Conservation (phyloP, 441 rosid genomes). For the Corymbia citriodora region DNA sequence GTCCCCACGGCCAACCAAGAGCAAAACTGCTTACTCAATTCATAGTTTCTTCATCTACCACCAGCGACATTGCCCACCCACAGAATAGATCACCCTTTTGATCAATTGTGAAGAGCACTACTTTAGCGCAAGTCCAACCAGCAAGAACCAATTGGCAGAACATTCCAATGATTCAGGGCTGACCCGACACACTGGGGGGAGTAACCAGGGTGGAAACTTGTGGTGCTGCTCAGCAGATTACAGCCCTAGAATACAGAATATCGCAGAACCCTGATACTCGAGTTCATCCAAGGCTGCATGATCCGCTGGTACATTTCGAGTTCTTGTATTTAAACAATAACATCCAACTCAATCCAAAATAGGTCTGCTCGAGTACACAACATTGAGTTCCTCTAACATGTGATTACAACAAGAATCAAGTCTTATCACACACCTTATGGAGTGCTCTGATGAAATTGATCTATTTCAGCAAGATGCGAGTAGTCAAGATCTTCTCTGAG, state of each 20-base stretch:
- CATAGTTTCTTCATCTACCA: neutral
- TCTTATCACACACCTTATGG: neutral
- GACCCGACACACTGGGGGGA: neutral
- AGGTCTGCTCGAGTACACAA: neutral
- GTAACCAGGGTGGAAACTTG: neutral
- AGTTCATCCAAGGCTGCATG: neutral
- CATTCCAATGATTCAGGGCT: neutral
- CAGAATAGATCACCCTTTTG: neutral
- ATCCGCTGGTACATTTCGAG: neutral
- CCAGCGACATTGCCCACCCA: neutral
- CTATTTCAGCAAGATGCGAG: neutral
- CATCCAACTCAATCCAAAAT: neutral
- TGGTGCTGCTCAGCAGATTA: neutral
- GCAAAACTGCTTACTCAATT: neutral
- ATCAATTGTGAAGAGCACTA: neutral
- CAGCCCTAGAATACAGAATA: neutral
- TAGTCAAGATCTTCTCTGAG: neutral
- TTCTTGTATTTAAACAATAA: neutral
- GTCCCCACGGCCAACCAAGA: neutral
- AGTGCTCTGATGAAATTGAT: neutral
- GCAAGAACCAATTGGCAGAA: neutral
- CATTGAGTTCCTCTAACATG: neutral
- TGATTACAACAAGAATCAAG: neutral
- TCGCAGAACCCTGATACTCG: neutral
- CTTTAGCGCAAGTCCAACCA: neutral